Conservation (phyloP, 345 rosid species). For the Chamaenerion angustifolium region DNA sequence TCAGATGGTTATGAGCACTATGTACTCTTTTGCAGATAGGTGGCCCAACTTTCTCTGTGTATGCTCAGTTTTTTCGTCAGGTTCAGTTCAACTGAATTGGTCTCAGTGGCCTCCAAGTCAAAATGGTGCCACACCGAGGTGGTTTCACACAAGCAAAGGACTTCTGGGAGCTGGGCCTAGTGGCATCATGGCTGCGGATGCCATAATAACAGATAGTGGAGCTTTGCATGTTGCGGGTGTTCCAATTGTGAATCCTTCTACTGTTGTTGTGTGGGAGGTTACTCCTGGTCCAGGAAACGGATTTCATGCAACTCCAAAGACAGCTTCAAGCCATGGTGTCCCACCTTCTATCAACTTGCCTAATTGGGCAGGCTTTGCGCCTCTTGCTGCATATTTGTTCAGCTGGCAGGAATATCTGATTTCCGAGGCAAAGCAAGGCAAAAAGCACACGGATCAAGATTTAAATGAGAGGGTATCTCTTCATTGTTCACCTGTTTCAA, state of each 20-base stretch:
- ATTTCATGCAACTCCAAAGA: constrained; percentile 65
- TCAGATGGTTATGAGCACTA: background rate
- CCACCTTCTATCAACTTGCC: constrained; percentile 87
- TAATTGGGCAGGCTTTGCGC: constrained; percentile 94
- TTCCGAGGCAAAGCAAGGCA: constrained; percentile 69
- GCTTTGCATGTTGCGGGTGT: constrained; percentile 99
- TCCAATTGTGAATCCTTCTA: constrained; percentile 96
- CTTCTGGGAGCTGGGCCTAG: constrained; percentile 99
- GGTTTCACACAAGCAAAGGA: constrained; percentile 97
- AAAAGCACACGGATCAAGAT: constrained; percentile 53
- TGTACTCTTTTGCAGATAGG: constrained; percentile 53
- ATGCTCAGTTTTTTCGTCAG: constrained; percentile 95
- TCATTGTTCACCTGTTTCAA: constrained; percentile 95
- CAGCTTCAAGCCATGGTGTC: constrained; percentile 44
- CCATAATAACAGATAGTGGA: constrained; percentile 89
- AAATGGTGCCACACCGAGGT: constrained; percentile 45
- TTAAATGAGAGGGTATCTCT: constrained; percentile 47
- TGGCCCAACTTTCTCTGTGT: constrained; percentile 99
- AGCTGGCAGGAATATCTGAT: constrained; percentile 93
- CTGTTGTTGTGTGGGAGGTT: constrained; percentile 99
- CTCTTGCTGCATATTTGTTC: constrained; percentile 86
- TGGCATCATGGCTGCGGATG: constrained; percentile 99
- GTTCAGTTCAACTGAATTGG: constrained; percentile 98
- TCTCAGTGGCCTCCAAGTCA: constrained; percentile 91
- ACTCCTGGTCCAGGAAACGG: constrained; percentile 95